Evolutionary conservation across 345 rosid species (phyloP).

Genomic region (Rhodamnia argentea): DNA sequence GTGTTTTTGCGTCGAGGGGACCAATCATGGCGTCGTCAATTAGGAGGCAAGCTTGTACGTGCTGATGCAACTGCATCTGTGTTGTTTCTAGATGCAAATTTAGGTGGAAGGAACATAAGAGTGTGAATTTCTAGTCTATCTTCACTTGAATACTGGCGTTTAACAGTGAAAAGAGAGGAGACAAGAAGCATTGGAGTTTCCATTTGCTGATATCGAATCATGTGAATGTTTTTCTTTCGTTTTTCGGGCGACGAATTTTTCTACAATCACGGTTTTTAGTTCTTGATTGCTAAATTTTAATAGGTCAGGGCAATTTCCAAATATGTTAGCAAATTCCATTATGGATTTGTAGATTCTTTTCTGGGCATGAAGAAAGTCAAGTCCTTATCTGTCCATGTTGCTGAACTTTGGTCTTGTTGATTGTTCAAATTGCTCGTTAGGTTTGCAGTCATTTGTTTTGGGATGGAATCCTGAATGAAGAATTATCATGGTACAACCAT

Average conservation of each 20-base stretch:
- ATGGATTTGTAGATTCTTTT: neutral
- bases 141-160: neutral
- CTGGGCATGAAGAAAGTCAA: neutral
- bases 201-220: neutral
- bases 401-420: neutral
- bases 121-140: neutral
- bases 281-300: neutral
- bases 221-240: neutral
- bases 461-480: constrained; percentile 3
- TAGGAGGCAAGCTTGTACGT: neutral
- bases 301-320: neutral
- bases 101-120: neutral
- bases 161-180: neutral
- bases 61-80: neutral
- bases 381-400: neutral
- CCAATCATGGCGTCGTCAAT: neutral
- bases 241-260: neutral
- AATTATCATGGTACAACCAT: constrained; percentile 48
- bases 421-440: neutral
- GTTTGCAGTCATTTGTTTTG: neutral
- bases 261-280: neutral
- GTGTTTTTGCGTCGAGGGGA: neutral
- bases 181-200: neutral
- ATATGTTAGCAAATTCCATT: neutral
- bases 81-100: neutral